Conservation (phyloP, 805 yeast species). For the Yarrowia sp. region DNA sequence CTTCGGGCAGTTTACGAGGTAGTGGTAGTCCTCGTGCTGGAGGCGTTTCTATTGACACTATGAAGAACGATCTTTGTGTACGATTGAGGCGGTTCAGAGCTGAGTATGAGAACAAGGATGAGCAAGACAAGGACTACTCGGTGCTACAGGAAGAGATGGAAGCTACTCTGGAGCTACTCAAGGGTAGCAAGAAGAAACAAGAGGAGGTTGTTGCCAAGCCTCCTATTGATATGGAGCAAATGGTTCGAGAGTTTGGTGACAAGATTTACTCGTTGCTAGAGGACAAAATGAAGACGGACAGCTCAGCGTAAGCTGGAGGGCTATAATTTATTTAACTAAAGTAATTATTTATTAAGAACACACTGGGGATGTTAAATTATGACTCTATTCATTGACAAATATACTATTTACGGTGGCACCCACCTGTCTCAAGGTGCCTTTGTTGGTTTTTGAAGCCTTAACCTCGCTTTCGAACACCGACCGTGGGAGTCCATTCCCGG, state of each 20-base stretch:
- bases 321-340: background rate
- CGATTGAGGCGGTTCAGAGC: background rate
- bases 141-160: background rate
- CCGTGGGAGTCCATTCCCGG: background rate
- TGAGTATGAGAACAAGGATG: background rate
- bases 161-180: background rate
- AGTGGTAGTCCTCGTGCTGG: constrained; percentile 4
- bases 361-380: too few species aligned
- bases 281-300: background rate
- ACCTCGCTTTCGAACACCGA: background rate
- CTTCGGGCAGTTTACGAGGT: background rate
- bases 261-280: constrained; percentile 10
- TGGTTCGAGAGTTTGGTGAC: constrained; percentile 25
- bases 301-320: background rate
- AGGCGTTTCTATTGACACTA: background rate
- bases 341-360: background rate
- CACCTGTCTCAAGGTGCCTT: background rate
- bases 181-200: background rate
- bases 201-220: background rate
- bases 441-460: background rate
- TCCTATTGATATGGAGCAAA: background rate
- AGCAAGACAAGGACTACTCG: background rate
- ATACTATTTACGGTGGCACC: constrained; percentile 1
- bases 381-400: constrained; percentile 5
- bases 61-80: constrained; percentile 5